Evolutionary conservation across 2,329 filamentous ascomycete species (phyloP).

Genomic region (Curvularia hawaiiensis): DNA sequence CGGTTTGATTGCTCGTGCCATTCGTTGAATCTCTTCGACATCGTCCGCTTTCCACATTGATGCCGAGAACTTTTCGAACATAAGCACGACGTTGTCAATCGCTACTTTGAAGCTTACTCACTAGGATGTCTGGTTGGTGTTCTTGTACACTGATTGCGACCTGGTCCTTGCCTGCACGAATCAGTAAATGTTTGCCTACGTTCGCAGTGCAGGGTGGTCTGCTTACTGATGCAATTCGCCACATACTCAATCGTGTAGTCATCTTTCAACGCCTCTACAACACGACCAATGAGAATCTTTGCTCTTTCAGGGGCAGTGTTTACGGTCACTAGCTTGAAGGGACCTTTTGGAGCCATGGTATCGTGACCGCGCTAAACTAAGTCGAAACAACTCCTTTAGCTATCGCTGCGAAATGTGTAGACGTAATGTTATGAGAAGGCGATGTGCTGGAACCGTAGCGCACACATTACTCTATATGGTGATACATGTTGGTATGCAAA

Average conservation of each 20-base stretch:
- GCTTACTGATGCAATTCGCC: conserved; percentile 63
- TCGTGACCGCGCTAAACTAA: background rate
- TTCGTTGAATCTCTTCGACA: background rate
- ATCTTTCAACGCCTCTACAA: conserved; percentile 67
- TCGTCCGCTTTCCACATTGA: background rate
- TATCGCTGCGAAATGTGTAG: background rate
- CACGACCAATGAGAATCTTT: conserved; percentile 63
- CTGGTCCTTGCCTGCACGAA: background rate
- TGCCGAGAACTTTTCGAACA: background rate
- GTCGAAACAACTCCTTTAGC: background rate
- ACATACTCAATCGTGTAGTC: conserved; percentile 66
- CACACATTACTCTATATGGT: no score
- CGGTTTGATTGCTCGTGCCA: background rate
- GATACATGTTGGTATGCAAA: no score
- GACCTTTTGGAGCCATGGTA: conserved; percentile 45
- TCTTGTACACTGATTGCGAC: background rate
- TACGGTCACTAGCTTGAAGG: conserved; percentile 69
- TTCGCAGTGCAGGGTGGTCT: background rate
- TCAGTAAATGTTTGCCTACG: background rate
- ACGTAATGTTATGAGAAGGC: background rate
- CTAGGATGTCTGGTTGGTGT: background rate
- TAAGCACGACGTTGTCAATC: background rate
- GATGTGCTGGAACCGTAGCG: background rate
- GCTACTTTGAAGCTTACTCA: background rate
- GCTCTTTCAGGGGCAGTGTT: conserved; percentile 70